These are phyloP conservation scores for Cerrena zonata DNA, from an alignment of 1,284 basidiomycete genomes.

Conservation along the genomic window DNA sequence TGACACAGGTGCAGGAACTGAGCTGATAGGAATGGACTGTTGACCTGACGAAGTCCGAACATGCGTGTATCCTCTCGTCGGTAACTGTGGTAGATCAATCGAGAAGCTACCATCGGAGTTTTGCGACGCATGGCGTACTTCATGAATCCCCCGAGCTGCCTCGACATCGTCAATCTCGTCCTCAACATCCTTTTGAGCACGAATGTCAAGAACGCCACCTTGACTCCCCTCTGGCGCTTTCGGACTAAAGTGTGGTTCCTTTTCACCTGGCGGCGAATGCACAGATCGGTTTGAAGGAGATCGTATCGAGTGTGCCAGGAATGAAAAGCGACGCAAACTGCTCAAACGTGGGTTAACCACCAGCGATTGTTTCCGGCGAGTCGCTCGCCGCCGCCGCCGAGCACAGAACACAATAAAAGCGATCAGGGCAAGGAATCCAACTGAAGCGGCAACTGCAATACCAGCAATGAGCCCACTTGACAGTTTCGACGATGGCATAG, in stretches of 20 bases:
- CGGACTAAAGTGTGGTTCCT: slow-evolving; percentile 13
- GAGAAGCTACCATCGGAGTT: slow-evolving; percentile 31
- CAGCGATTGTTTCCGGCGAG: slow-evolving; percentile 21
- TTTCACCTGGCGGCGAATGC: slow-evolving; percentile 11
- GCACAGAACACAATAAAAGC: slow-evolving; percentile 38
- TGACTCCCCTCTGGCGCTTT: slow-evolving; percentile 11
- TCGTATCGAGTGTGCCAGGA: slow-evolving; percentile 16
- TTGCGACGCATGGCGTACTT: slow-evolving; percentile 21
- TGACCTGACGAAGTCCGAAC: slow-evolving; percentile 2
- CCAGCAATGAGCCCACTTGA: slow-evolving; percentile 58
- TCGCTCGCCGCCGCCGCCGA: slow-evolving; percentile 37
- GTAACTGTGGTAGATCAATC: slow-evolving; percentile 23
- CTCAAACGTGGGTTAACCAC: slow-evolving; percentile 24
- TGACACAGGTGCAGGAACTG: slow-evolving; percentile 8
- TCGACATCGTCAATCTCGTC: slow-evolving; percentile 5
- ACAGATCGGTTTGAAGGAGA: slow-evolving; percentile 6
- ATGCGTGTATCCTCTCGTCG: slow-evolving; percentile 17
- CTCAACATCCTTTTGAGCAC: slow-evolving; percentile 4
- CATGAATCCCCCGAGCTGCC: slow-evolving; percentile 7
- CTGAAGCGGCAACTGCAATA: slow-evolving; percentile 47
- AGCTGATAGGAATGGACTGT: slow-evolving; percentile 16
- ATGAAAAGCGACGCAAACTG: slow-evolving; percentile 19
- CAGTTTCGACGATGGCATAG: slow-evolving; percentile 17
- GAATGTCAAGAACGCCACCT: slow-evolving; percentile 3
- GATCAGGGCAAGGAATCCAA: slow-evolving; percentile 43